A percentile compares a stretch with the other conserved stretches of the same genome.
These are phyloP conservation scores for Pseudogymnoascus sp. DNA, from an alignment of 2,329 filamentous ascomycete genomes.

Conservation along the genomic window DNA sequence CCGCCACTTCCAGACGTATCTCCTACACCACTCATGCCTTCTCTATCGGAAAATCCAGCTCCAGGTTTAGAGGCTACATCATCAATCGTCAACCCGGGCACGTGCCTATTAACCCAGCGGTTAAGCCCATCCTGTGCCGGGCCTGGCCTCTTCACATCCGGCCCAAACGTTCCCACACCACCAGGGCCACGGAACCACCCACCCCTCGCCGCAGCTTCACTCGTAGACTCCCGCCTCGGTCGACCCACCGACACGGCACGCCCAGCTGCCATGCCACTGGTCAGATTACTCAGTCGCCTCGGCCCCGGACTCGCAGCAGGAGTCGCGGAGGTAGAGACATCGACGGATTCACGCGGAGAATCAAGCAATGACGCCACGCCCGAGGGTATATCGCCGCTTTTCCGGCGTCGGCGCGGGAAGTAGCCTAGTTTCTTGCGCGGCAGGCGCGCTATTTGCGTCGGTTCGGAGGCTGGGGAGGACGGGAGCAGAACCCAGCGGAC, in stretches of 20 bases:
- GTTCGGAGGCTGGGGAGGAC: constrained; percentile 51
- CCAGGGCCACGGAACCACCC: constrained; percentile 74
- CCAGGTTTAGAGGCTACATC: constrained; percentile 22
- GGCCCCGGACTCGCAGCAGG: constrained; percentile 16
- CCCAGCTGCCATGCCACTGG: constrained; percentile 29
- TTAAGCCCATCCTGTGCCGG: constrained; percentile 81
- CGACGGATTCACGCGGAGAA: constrained; percentile 39
- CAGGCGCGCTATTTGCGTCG: constrained; percentile 80
- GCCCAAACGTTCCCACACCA: constrained; percentile 75
- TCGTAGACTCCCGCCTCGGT: constrained; percentile 26
- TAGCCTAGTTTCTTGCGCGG: constrained; percentile 76
- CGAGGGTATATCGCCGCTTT: constrained; percentile 34
- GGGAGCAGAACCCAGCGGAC: constrained; percentile 84
- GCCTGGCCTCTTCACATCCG: constrained; percentile 64
- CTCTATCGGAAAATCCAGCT: constrained; percentile 21
- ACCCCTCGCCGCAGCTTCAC: constrained; percentile 36
- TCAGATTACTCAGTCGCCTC: constrained; percentile 24
- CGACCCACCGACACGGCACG: not conserved
- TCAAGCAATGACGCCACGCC: not conserved
- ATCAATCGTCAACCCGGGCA: constrained; percentile 19
- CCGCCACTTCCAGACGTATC: constrained; percentile 31
- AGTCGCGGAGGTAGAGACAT: constrained; percentile 34
- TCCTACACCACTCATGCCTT: constrained; percentile 39
- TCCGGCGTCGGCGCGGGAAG: constrained; percentile 89
- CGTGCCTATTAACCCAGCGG: constrained; percentile 46